Evolutionary conservation across 2,329 filamentous ascomycete species (phyloP).

Genomic region (Pseudogymnoascus sp.): DNA sequence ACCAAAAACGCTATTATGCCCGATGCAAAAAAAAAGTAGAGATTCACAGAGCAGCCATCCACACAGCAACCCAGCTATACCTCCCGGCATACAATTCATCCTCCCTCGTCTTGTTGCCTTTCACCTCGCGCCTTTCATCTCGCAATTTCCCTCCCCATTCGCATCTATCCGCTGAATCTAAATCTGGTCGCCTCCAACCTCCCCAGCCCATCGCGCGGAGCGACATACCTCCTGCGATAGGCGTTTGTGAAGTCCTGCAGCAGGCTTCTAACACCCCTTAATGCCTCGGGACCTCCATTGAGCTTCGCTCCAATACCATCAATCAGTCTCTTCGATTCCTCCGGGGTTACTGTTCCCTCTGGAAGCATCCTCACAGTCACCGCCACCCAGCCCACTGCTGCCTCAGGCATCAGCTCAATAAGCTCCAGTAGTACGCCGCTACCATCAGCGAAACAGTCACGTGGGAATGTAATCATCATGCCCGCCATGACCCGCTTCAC

Average conservation of each 20-base stretch:
- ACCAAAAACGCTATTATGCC: conserved; percentile 7
- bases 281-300: conserved; percentile 48
- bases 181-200: conserved; percentile 81
- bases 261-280: conserved; percentile 72
- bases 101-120: not conserved
- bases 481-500: conserved; percentile 87
- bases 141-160: not conserved
- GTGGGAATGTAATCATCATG: conserved; percentile 98
- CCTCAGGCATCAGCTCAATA: conserved; percentile 75
- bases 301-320: conserved; percentile 73
- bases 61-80: not conserved
- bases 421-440: conserved; percentile 84
- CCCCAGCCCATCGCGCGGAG: conserved; percentile 85
- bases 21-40: conserved; percentile 1
- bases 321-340: conserved; percentile 74
- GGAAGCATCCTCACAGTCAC: conserved; percentile 78
- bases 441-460: conserved; percentile 90
- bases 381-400: conserved; percentile 76
- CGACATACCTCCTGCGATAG: conserved; percentile 87
- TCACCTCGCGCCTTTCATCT: not conserved
- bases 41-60: conserved; percentile 4
- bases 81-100: not conserved
- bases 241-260: conserved; percentile 96
- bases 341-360: conserved; percentile 65
- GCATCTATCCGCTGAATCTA: conserved; percentile 48